Base-by-base conservation (phyloP, 1,284 basidiomycete genomes). In the Termitomyces sp. region DNA sequence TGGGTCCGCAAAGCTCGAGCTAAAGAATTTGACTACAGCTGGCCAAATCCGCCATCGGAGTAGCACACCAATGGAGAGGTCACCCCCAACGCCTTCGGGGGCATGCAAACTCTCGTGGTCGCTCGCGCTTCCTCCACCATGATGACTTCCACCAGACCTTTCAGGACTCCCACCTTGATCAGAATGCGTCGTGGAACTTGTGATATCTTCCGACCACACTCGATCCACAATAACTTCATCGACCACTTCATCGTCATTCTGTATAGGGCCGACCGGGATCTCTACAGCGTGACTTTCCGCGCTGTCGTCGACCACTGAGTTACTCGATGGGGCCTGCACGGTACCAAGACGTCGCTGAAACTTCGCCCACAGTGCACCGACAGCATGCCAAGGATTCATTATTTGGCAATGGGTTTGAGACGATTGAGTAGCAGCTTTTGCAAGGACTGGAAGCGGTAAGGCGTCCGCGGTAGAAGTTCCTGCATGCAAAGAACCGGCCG, bases 171-270 rank as follows among this genome's bases (percentile, higher is more conserved):
- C 70, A 34, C 68, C 75, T 34, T 78, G 73, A 19, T 81, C 81
- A 11, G 79, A 80, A 50, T 76, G 73, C 30, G 74, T 69, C 21
- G 73, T 67, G 26, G 74, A 77, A 51, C 71, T 77, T 65, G 74
- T 76, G 52, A 77, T 68, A 54, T 81, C 78, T 55, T 81, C 79
- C 4, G 74, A 71, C 85, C 84, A 88, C 34, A 74, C 68, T 43
- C 84, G 77, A 66, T 88, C 86, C 14, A 88, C 84, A n/a, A 88
- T 79, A 14, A 87, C 78, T 67, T 84, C 77, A 64, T 89, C 77
- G 1, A 88, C 79, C 46, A 73, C 66, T 28, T 67, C 54, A 35
- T 47, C 51, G 43, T 69, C 69, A 28, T 63, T 61, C 28, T 62
- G 67, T 2, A 57, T 58, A 19, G 54, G 41, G n/a, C 52, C 60